These are phyloP conservation scores for Dendrostoma leiphaemia DNA, from an alignment of 2,329 filamentous ascomycete genomes.

Conservation along the genomic window DNA sequence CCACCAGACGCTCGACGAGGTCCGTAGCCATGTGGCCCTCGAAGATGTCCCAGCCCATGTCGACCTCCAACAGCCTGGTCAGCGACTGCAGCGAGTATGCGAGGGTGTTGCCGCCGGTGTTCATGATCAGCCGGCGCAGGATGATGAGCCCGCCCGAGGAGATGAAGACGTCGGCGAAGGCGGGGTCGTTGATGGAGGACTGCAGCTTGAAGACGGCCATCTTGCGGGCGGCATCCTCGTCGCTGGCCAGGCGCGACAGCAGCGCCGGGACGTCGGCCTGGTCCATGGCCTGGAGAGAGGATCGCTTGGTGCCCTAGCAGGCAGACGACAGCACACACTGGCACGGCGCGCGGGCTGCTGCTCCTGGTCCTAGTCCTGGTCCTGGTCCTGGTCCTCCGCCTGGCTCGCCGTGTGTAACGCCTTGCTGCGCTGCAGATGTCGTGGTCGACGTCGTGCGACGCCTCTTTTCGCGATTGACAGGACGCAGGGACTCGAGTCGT, in stretches of 20 bases:
- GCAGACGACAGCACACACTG: background rate
- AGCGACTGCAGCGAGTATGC: conserved; percentile 93
- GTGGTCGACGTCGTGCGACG: background rate
- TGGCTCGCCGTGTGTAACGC: conserved; percentile 15
- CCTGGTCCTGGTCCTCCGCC: too few relatives aligned
- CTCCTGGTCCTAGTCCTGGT: too few relatives aligned
- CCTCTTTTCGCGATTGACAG: background rate
- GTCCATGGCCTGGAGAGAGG: conserved; percentile 47
- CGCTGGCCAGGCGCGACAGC: conserved; percentile 61
- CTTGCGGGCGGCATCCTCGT: conserved; percentile 89
- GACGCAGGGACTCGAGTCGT: conserved; percentile 13
- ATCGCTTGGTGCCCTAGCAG: too few relatives aligned
- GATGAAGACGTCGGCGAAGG: conserved; percentile 96
- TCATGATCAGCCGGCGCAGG: conserved; percentile 79
- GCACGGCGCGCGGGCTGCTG: background rate
- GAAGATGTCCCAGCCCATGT: conserved; percentile 95
- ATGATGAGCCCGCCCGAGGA: conserved; percentile 80
- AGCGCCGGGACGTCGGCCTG: conserved; percentile 66
- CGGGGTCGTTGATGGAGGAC: conserved; percentile 89
- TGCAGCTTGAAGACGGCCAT: conserved; percentile 99
- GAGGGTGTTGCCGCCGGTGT: conserved; percentile 86
- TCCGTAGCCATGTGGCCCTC: conserved; percentile 62
- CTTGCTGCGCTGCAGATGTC: background rate
- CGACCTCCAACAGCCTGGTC: conserved; percentile 83
- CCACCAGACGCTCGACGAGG: conserved; percentile 74